Evolutionary conservation across 2,329 filamentous ascomycete genomes (phyloP), one percentile per base, ranked within the genome.

Genomic region (Aspergillus terreus): DNA sequence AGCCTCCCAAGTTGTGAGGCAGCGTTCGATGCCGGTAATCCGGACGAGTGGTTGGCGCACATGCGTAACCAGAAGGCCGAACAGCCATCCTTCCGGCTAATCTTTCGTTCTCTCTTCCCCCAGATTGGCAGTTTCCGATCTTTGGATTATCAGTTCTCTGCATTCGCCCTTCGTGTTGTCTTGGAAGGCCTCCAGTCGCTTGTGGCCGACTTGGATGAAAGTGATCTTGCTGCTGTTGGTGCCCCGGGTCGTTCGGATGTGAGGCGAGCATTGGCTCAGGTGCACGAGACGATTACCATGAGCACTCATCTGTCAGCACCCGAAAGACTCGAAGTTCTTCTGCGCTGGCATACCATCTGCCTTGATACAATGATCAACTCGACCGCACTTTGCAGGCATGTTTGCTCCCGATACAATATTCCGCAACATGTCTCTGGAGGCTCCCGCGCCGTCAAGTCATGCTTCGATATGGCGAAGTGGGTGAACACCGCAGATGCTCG

Each of bases 331-430:
- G 74, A 76, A 50, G 64, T 72, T 0, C 63, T 76, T 6, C 58
- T 77, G 0, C 69, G 73, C 33, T 77, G 74, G 74, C 74, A 76
- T 44, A 68, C 72, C 1, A 70, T 76, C 25, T 76, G 73, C 35
- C 67, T 77, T 1, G 72, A 76, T 52, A 67, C 68, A 0, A 69
- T 70, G 60, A 67, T 71, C 19, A 68, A 73, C 53, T 74, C 74
- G 0, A 70, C 72, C 0, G 54, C 67, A 2, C 67, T 76, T 4
- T 73, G 69, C 44, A 63, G 70, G 10, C 62, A 70, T 23, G 60
- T 76, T 6, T 77, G 74, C 50, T 63, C 64, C 5, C 64, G 63
- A 4, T 72, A 71, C 45, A 63, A 66, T 23, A 72, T 76, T 27
- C 23, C 58, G 1, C 73, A 76, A 32, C 63, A 75, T 51, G 63